These are phyloP conservation scores for Cystofilobasidium capitatum DNA, from an alignment of 768 basidiomycete species.

Conservation along the genomic window DNA sequence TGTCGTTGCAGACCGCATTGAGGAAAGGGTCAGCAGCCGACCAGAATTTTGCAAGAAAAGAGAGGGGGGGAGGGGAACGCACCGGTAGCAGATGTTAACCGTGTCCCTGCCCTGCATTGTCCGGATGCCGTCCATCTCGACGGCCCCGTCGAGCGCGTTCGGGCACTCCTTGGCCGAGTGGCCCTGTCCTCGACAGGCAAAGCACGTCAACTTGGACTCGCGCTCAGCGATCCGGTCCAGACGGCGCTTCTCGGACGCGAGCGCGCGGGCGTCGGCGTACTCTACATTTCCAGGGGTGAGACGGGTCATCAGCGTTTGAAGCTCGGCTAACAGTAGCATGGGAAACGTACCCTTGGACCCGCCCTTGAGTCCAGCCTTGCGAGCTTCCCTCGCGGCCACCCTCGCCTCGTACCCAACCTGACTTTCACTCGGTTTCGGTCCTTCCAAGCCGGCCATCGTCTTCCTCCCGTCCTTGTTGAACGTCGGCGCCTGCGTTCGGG, in stretches of 20 bases:
- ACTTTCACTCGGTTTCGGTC: constrained; percentile 25
- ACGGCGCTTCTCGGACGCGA: constrained; percentile 50
- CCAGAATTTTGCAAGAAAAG: constrained; percentile 1
- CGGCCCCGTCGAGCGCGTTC: constrained; percentile 37
- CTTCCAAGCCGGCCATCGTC: constrained; percentile 27
- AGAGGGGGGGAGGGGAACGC: constrained; percentile 30
- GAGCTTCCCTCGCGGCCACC: constrained; percentile 10
- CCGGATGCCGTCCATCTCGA: constrained; percentile 15
- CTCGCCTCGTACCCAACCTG: constrained; percentile 10
- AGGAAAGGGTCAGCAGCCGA: neutral
- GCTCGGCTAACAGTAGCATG: constrained; percentile 30
- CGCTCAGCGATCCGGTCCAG: constrained; percentile 55
- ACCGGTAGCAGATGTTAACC: constrained; percentile 66
- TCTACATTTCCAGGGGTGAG: neutral
- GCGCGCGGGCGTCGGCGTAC: constrained; percentile 11
- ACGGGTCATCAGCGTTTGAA: constrained; percentile 24
- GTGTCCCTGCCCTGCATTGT: constrained; percentile 26
- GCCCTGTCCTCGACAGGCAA: constrained; percentile 73
- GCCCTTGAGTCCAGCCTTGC: constrained; percentile 24
- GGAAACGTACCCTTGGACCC: constrained; percentile 33
- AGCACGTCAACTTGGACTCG: constrained; percentile 58
- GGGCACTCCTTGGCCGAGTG: constrained; percentile 79
- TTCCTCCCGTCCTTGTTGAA: constrained; percentile 8
- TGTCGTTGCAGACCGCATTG: no score
- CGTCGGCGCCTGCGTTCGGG: neutral